Evolutionary conservation across 2,329 filamentous ascomycete genomes (phyloP), one percentile per base, ranked within the genome.

Genomic region (Fusarium temperatum): DNA sequence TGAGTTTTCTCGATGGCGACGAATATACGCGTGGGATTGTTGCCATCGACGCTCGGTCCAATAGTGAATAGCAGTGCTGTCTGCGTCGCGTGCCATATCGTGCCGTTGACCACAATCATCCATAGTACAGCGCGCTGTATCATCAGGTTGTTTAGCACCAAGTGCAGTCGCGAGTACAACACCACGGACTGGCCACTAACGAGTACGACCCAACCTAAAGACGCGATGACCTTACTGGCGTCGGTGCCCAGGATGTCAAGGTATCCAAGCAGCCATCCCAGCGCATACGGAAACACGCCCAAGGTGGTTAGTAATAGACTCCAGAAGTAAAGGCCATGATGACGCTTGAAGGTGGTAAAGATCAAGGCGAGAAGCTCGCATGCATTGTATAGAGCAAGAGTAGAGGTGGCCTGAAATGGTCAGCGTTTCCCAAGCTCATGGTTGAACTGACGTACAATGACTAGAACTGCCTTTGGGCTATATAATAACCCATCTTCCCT

Each of bases 41-140:
- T 26, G 9, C 57, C 63, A 5, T 56, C 26, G 5, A 41, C 35
- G 5, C 41, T 54, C 3, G 68, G 45, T 11, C 53, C 48, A 24
- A 61, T 47, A 1, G 58, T 54, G 20, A 68, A 72, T 14, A 57
- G 32, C 38, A 72, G 38, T 3, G 68, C 54, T 20, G 54, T 72
- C 41, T 63, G 39, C 3, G 58, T 57, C 17, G 63, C 68, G 20
- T 72, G 68, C 68, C 68, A 72, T 24, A 50, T 32, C 15, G n/a
- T 39, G 5, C 69, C 48, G 6, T 73, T 73, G 30, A 66, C n/a
- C 4, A 69, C 36, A 42, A 69, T 72, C 64, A 62, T 69, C 68
- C 64, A 72, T 1, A 72, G 13, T 9, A 73, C 64, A n/a, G 36
- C 59, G 8, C 68, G 50, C 22, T 64, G 59, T 54, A 69, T 65